phyloP scores from a whole-genome alignment of 73 alveolate species.

The Paramecium sonneborni region DNA sequence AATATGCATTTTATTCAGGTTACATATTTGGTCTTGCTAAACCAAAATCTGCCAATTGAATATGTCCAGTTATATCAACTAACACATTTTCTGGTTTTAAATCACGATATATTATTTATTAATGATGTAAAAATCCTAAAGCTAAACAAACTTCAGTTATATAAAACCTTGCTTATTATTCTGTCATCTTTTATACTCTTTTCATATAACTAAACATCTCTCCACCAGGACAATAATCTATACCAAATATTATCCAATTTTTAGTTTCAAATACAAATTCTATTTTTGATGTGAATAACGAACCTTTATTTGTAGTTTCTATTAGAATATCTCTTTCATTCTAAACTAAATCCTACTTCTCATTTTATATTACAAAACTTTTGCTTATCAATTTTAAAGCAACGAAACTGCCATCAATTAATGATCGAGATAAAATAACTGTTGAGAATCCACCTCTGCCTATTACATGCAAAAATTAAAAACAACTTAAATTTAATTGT shows the following conservation, averaged over 20 bases:
- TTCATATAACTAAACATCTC: constrained; percentile 85
- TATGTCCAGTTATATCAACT: constrained; percentile 80
- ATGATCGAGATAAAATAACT: constrained; percentile 75
- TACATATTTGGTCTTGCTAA: constrained; percentile 69
- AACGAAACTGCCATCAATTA: constrained; percentile 76
- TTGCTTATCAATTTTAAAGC: constrained; percentile 79
- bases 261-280: constrained; percentile 67
- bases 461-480: constrained; percentile 75
- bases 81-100: constrained; percentile 87
- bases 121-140: constrained; percentile 70
- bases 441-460: constrained; percentile 89
- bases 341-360: constrained; percentile 59
- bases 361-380: constrained; percentile 51
- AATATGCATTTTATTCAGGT: constrained; percentile 52
- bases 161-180: constrained; percentile 67
- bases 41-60: constrained; percentile 95
- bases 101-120: constrained; percentile 84
- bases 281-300: constrained; percentile 60
- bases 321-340: constrained; percentile 63
- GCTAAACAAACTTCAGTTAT: constrained; percentile 70
- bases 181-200: constrained; percentile 68
- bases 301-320: constrained; percentile 57
- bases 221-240: constrained; percentile 90
- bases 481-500: constrained; percentile 65
- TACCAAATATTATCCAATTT: constrained; percentile 71